phyloP scores from a whole-genome alignment of 352 stramenopile species.

The Globisporangium mamillatum region DNA sequence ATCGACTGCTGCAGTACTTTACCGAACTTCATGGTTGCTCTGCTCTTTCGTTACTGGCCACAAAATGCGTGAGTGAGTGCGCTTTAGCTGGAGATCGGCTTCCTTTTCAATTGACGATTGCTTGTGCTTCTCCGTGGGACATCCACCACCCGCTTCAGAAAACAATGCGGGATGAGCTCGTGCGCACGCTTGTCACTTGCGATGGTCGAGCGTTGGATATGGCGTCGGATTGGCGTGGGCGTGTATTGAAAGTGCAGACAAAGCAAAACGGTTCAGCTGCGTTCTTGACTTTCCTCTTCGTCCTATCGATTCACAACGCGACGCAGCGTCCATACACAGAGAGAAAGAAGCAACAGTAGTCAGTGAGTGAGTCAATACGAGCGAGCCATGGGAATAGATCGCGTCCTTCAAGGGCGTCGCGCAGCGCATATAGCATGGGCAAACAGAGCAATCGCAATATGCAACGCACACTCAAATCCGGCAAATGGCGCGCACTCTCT shows the following conservation, averaged over 20 bases:
- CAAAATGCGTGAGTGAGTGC: too few relatives aligned
- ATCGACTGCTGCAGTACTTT: slow-evolving; percentile 87
- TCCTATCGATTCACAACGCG: neutral
- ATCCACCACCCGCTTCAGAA: slow-evolving; percentile 1
- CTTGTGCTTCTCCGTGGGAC: neutral
- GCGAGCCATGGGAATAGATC: too few relatives aligned
- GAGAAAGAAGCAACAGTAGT: neutral
- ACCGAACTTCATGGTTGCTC: slow-evolving; percentile 77
- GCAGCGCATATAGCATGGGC: neutral
- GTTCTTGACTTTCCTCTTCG: slow-evolving; percentile 7
- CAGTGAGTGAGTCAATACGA: neutral
- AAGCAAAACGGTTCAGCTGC: slow-evolving; percentile 8
- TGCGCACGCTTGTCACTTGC: neutral
- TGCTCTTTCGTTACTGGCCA: neutral
- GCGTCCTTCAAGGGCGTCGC: neutral
- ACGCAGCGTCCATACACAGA: neutral
- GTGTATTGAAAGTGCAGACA: neutral
- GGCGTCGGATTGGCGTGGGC: neutral
- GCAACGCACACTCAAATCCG: slow-evolving; percentile 1
- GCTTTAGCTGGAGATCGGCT: neutral
- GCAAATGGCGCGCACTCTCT: neutral
- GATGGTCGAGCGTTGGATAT: neutral
- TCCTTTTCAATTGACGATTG: slow-evolving; percentile 1
- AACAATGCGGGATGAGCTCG: neutral
- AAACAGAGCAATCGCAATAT: slow-evolving; percentile 1